Evolutionary conservation across 2,329 filamentous ascomycete genomes (phyloP).

Genomic region (Verticillium longisporum): DNA sequence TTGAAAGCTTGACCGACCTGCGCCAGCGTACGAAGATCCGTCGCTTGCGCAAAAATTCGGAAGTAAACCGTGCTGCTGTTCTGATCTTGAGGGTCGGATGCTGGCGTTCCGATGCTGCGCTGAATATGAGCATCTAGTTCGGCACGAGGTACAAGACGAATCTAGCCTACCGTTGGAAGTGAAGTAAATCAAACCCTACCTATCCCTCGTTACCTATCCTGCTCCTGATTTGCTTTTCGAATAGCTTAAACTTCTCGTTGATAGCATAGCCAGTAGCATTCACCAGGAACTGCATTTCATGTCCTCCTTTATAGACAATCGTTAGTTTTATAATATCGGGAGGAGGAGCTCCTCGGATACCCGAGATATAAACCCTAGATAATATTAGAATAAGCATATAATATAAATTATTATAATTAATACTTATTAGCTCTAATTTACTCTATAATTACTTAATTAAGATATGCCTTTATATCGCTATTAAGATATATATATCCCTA

Average conservation of each 20-base stretch:
- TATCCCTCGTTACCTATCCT: slow-evolving; percentile 28
- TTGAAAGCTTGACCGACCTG: slow-evolving; percentile 30
- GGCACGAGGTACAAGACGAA: background rate
- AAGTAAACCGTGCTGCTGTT: slow-evolving; percentile 35
- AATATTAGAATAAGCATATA: no score
- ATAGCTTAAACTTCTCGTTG: slow-evolving; percentile 38
- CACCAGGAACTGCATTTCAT: slow-evolving; percentile 33
- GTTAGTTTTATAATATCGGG: slow-evolving; percentile 44
- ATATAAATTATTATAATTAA: no score
- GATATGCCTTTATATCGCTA: slow-evolving; percentile 35
- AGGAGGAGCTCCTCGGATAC: slow-evolving; percentile 32
- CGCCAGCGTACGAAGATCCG: background rate
- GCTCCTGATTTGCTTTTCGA: slow-evolving; percentile 37
- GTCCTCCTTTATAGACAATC: slow-evolving; percentile 40
- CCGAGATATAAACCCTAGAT: slow-evolving; percentile 29
- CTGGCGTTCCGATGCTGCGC: slow-evolving; percentile 12
- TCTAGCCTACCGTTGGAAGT: slow-evolving; percentile 37
- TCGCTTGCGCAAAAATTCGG: slow-evolving; percentile 14
- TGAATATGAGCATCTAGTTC: background rate
- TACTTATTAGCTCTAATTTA: no score
- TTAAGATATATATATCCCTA: slow-evolving; percentile 41
- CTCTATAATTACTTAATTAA: slow-evolving; percentile 19
- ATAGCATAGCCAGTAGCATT: slow-evolving; percentile 42
- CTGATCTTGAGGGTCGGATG: slow-evolving; percentile 22
- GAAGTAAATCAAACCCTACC: slow-evolving; percentile 37